Evolutionary conservation across 352 stramenopile genomes (phyloP).

Genomic region (Phytopythium oedochilum): DNA sequence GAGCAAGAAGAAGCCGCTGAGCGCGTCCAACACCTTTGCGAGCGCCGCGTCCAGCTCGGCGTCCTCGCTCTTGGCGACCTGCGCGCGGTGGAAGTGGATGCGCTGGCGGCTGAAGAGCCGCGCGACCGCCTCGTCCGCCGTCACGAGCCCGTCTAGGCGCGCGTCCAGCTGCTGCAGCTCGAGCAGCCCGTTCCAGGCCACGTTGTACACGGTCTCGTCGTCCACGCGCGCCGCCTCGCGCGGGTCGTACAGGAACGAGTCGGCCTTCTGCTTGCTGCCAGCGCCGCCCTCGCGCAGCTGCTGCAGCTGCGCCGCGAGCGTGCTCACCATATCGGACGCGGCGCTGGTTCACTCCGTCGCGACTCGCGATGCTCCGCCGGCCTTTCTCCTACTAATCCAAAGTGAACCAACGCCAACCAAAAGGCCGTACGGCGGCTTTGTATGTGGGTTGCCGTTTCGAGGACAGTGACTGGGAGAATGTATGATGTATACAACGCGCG

Average conservation of each 20-base stretch:
- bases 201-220: conserved; percentile 82
- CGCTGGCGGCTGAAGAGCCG: conserved; percentile 68
- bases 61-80: conserved; percentile 57
- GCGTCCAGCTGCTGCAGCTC: conserved; percentile 78
- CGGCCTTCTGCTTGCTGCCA: conserved; percentile 76
- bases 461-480: conserved; percentile 17
- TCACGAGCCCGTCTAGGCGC: conserved; percentile 53
- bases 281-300: conserved; percentile 69
- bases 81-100: conserved; percentile 78
- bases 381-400: conserved; percentile 2
- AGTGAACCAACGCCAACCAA: conserved; percentile 2
- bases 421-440: no score
- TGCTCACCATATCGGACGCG: conserved; percentile 46
- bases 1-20: conserved; percentile 82
- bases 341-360: not conserved
- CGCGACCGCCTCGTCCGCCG: conserved; percentile 39
- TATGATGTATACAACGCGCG: conserved; percentile 25
- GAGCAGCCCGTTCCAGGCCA: conserved; percentile 77
- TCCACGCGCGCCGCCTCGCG: conserved; percentile 78
- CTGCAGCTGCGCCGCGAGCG: conserved; percentile 76
- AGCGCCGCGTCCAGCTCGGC: conserved; percentile 61
- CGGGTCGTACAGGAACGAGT: conserved; percentile 83
- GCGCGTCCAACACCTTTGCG: conserved; percentile 64
- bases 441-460: conserved; percentile 14
- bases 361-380: no score